phyloP scores from a whole-genome alignment of 129 eudicot species.

The Artemisia annua region DNA sequence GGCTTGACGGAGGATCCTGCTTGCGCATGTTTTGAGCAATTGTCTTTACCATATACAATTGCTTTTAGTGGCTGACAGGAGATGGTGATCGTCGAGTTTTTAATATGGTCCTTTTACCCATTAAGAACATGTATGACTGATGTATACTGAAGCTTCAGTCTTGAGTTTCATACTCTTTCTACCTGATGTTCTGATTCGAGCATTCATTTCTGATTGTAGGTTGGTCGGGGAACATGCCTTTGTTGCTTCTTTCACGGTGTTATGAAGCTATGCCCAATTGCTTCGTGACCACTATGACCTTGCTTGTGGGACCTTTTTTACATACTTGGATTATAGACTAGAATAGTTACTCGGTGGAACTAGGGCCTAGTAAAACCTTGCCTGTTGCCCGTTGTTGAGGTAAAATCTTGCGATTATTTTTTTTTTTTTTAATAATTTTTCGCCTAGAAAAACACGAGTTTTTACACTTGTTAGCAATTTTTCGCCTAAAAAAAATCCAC shows the following conservation, averaged over 20 bases:
- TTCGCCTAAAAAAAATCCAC: too few species aligned
- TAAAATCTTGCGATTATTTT: too few species aligned
- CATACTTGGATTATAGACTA: constrained; percentile 21
- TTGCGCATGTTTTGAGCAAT: constrained; percentile 31
- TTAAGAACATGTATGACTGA: constrained; percentile 22
- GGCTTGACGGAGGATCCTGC: constrained; percentile 45
- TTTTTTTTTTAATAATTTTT: too few species aligned
- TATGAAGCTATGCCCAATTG: constrained; percentile 26
- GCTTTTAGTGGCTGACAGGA: constrained; percentile 36
- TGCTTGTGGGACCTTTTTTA: constrained; percentile 15
- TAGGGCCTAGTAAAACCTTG: constrained; percentile 15
- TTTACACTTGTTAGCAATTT: too few species aligned
- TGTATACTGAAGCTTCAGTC: constrained; percentile 26
- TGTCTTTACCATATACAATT: constrained; percentile 27
- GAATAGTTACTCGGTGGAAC: constrained; percentile 18
- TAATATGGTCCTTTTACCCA: constrained; percentile 6
- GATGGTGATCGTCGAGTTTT: constrained; percentile 26
- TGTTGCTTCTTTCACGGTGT: constrained; percentile 36
- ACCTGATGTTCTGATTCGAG: constrained; percentile 37
- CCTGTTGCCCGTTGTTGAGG: background rate
- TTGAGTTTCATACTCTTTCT: constrained; percentile 30
- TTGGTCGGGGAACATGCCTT: constrained; percentile 36
- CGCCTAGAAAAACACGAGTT: too few species aligned
- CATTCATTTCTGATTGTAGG: constrained; percentile 49
- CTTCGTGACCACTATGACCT: constrained; percentile 23